Evolutionary conservation across 1,284 basidiomycete species (phyloP), one percentile per base, ranked within the genome.

Genomic region (Ustilago trichophora): DNA sequence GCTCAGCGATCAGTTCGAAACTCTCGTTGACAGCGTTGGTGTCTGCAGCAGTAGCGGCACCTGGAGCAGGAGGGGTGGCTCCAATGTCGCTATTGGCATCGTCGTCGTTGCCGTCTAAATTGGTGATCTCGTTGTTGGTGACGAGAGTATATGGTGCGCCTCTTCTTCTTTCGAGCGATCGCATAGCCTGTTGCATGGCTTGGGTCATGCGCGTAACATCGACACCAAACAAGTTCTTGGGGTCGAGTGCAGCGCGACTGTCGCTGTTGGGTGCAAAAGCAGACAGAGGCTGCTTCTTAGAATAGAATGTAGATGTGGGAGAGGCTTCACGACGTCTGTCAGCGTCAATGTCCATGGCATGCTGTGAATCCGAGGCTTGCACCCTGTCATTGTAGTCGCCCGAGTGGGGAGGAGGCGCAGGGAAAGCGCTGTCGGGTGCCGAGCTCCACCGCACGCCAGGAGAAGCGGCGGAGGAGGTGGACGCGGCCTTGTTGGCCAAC

Each of bases 1-100:
- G 68, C 26, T 71, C 68, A 15, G 62, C 63, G 34, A 71, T 63
- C 8, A 71, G 68, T 52, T 71, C 68, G 32, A 60, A 70, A 26
- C 57, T 66, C 24, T 66, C 68, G 29, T 70, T 70, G 56, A 27
- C 60, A 3, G 60, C 67, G 13, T 65, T 65, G 18, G 67, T 65
- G 43, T 70, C 62, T 10, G 42, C 43, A 12, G 45, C 22, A 0
- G 50, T 25, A 16, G 65, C 48, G 9, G 48, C 32, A 27, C 57
- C 64, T 2, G 65, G 65, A 18, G 65, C 27, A 3, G 48, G 48
- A 18, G 67, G 60, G 4, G 66, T 58, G 11, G 48, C 45, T 6
- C 53, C 65, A 4, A 44, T 26, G 5, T 62, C 54, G 40, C 65
- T 68, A 27, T 27, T 43, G 29, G 36, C 50, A 13, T 62, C 59